Conservation (phyloP, 768 basidiomycete genomes). For the Psilocybe cyanescens region DNA sequence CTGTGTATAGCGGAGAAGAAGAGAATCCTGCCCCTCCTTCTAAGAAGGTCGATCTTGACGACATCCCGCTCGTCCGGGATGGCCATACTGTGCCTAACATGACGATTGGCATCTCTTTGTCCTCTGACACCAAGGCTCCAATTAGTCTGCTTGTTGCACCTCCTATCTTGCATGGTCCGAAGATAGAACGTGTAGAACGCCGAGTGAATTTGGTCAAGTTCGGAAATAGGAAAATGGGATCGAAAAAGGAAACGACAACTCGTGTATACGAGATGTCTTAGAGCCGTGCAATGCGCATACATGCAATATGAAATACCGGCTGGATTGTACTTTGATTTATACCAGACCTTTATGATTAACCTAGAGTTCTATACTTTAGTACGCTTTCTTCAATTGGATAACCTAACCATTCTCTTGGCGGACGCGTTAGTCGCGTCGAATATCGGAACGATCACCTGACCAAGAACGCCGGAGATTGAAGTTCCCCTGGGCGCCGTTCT, state of each 20-base stretch:
- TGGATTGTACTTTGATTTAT: too few relatives aligned
- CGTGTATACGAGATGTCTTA: slow-evolving; percentile 17
- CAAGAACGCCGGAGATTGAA: too few relatives aligned
- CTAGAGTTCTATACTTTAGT: too few relatives aligned
- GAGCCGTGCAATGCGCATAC: too few relatives aligned
- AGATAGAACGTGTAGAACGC: slow-evolving; percentile 11
- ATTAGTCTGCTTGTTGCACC: slow-evolving; percentile 9
- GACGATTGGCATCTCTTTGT: slow-evolving; percentile 20
- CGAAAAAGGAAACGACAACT: slow-evolving; percentile 21
- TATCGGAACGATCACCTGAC: too few relatives aligned
- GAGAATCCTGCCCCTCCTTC: background rate
- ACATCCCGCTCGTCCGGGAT: slow-evolving; percentile 19
- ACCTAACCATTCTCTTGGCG: too few relatives aligned
- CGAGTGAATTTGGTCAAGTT: slow-evolving; percentile 20
- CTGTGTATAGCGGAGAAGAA: background rate
- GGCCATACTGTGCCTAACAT: slow-evolving; percentile 13
- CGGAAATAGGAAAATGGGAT: slow-evolving; percentile 18
- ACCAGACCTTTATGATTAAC: too few relatives aligned
- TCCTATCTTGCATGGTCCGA: background rate
- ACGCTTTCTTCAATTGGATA: too few relatives aligned
- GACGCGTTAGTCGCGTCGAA: too few relatives aligned
- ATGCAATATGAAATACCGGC: too few relatives aligned
- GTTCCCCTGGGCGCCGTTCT: too few relatives aligned
- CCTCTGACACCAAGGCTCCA: slow-evolving; percentile 13
- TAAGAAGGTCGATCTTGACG: slow-evolving; percentile 2